Conservation (phyloP, 1,284 basidiomycete species). For the Waitea zeae region DNA sequence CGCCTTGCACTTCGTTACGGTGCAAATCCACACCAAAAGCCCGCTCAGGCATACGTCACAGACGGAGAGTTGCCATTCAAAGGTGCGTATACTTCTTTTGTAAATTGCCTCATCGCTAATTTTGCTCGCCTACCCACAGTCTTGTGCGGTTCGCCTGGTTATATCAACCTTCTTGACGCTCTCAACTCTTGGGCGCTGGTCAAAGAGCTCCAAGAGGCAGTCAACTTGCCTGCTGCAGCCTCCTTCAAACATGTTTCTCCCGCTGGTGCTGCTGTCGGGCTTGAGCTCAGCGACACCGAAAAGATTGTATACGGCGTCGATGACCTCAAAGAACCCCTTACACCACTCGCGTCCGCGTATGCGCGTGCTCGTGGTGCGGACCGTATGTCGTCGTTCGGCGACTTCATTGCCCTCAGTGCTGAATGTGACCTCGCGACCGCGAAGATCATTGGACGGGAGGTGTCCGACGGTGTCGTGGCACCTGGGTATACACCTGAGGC, state of each 20-base stretch:
- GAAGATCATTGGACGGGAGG: conserved; percentile 92
- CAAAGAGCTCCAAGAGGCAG: conserved; percentile 80
- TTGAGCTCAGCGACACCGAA: conserved; percentile 73
- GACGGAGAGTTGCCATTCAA: conserved; percentile 89
- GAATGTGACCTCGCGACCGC: conserved; percentile 90
- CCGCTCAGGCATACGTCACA: conserved; percentile 91
- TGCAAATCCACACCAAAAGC: conserved; percentile 98
- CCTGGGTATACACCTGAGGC: conserved; percentile 86
- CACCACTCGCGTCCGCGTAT: conserved; percentile 84
- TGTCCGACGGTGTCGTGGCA: conserved; percentile 95
- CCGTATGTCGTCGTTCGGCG: conserved; percentile 98
- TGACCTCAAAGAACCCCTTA: conserved; percentile 80
- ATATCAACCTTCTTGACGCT: conserved; percentile 98
- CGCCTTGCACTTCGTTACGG: conserved; percentile 86
- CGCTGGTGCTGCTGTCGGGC: conserved; percentile 86
- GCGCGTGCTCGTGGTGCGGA: conserved; percentile 95
- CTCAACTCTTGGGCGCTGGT: conserved; percentile 96
- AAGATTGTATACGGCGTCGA: conserved; percentile 96
- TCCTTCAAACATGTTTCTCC: conserved; percentile 99
- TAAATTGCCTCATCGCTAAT: conserved; percentile 1
- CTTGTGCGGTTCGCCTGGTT: conserved; percentile 91
- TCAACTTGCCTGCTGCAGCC: conserved; percentile 84
- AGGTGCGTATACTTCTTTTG: too few species aligned
- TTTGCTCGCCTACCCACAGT: too few species aligned
- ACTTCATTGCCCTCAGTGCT: conserved; percentile 93